These are phyloP conservation scores for Aspergillus spinulosporus DNA, from an alignment of 2,329 filamentous ascomycete genomes.

Conservation along the genomic window DNA sequence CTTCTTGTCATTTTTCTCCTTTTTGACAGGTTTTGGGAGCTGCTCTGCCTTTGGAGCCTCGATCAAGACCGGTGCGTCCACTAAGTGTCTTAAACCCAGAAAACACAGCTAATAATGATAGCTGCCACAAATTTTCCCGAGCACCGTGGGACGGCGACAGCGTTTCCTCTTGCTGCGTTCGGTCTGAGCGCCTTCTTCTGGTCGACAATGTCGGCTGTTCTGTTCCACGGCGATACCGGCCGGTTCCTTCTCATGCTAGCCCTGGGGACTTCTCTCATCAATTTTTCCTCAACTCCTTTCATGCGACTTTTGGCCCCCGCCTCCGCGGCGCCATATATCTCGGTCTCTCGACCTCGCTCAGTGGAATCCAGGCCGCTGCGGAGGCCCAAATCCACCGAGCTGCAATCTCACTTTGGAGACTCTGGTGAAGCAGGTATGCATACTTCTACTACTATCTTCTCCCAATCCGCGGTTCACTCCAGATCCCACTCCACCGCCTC, in stretches of 20 bases:
- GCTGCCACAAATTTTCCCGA: conserved; percentile 90
- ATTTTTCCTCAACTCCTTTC: conserved; percentile 79
- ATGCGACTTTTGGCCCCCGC: conserved; percentile 71
- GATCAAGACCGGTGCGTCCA: conserved; percentile 66
- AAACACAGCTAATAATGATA: conserved; percentile 27
- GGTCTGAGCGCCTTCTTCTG: conserved; percentile 97
- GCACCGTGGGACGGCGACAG: conserved; percentile 88
- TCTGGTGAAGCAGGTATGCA: conserved; percentile 42
- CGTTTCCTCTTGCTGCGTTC: conserved; percentile 88
- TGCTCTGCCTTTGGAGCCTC: conserved; percentile 88
- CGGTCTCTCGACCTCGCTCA: conserved; percentile 36
- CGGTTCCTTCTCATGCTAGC: conserved; percentile 78
- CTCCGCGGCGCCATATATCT: conserved; percentile 49
- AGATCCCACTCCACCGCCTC: conserved; percentile 35
- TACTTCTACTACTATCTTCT: conserved; percentile 33
- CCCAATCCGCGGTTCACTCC: conserved; percentile 27
- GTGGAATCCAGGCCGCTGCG: conserved; percentile 35
- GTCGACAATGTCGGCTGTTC: conserved; percentile 71
- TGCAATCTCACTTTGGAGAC: conserved; percentile 25
- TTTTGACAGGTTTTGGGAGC: conserved; percentile 81
- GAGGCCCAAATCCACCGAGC: conserved; percentile 34
- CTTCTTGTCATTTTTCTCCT: conserved; percentile 76
- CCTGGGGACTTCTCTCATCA: conserved; percentile 73
- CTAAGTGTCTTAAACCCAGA: not conserved
- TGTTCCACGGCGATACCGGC: conserved; percentile 81